Conservation (phyloP, 2,329 filamentous ascomycete genomes). For the Beauveria rudraprayagi region DNA sequence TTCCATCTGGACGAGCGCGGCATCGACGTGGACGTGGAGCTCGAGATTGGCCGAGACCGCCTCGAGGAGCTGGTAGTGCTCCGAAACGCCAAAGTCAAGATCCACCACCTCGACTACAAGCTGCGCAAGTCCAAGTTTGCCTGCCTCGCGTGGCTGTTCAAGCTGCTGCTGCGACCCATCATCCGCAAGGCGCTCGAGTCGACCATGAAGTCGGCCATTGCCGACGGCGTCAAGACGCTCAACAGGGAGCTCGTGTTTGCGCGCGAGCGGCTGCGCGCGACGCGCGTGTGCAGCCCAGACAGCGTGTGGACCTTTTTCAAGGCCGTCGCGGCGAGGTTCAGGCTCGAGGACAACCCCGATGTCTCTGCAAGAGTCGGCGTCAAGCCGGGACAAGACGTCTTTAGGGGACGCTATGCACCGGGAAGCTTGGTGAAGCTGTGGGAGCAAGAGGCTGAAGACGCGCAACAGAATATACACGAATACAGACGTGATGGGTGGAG, state of each 20-base stretch:
- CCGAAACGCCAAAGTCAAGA: constrained; percentile 65
- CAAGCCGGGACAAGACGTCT: constrained; percentile 50
- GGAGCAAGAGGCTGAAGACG: constrained; percentile 67
- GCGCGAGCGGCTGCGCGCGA: constrained; percentile 76
- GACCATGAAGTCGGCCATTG: constrained; percentile 65
- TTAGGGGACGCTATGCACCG: constrained; percentile 79
- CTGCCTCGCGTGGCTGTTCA: constrained; percentile 73
- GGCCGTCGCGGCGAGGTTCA: constrained; percentile 69
- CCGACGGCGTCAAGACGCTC: constrained; percentile 58
- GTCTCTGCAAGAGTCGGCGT: constrained; percentile 67
- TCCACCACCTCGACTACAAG: constrained; percentile 80
- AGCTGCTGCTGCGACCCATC: constrained; percentile 74
- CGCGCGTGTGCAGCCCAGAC: constrained; percentile 69
- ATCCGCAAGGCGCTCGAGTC: constrained; percentile 71
- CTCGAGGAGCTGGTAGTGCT: constrained; percentile 77
- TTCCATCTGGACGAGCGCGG: constrained; percentile 81
- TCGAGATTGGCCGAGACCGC: constrained; percentile 71
- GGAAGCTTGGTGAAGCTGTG: constrained; percentile 86
- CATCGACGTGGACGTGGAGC: constrained; percentile 75
- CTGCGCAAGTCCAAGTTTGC: constrained; percentile 68
- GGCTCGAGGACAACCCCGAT: constrained; percentile 66
- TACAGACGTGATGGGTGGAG: constrained; percentile 67
- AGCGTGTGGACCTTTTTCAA: constrained; percentile 76
- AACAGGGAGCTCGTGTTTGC: constrained; percentile 86
- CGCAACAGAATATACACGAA: constrained; percentile 67